Evolutionary conservation across 441 rosid species (phyloP).

Genomic region (Adansonia grandidieri): DNA sequence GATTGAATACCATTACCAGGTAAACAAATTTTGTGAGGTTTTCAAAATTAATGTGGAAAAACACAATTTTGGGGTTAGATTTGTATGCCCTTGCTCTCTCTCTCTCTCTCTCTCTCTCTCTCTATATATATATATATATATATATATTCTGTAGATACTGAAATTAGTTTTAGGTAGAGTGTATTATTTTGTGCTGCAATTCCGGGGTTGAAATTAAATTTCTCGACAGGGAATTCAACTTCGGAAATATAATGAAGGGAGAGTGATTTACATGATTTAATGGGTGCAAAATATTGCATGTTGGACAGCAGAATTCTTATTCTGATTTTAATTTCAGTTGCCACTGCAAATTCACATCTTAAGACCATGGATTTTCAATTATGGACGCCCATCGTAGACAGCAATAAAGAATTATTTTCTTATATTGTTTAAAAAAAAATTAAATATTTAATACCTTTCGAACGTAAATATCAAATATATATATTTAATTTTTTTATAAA

Average conservation of each 20-base stretch:
- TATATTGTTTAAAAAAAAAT: no score
- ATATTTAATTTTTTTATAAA: no score
- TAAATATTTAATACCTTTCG: no score
- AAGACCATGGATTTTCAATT: background rate
- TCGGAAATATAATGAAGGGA: background rate
- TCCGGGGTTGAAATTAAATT: background rate
- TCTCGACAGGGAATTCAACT: background rate
- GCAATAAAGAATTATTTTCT: no score
- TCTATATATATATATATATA: no score
- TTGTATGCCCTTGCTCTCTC: no score
- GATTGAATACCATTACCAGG: slow-evolving; percentile 35
- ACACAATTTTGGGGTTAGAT: background rate
- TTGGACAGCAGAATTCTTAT: background rate
- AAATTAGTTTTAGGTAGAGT: background rate
- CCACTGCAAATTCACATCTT: background rate
- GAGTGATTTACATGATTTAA: background rate
- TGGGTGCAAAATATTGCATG: background rate
- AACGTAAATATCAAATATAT: no score
- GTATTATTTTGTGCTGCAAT: background rate
- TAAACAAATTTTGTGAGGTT: background rate
- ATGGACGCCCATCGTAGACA: no score
- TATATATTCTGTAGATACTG: background rate
- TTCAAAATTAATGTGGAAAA: background rate
- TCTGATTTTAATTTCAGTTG: slow-evolving; percentile 2
- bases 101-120: no score